Conservation (phyloP, 371 early-diverging fungal species). For the Capniomyces stellatus region DNA sequence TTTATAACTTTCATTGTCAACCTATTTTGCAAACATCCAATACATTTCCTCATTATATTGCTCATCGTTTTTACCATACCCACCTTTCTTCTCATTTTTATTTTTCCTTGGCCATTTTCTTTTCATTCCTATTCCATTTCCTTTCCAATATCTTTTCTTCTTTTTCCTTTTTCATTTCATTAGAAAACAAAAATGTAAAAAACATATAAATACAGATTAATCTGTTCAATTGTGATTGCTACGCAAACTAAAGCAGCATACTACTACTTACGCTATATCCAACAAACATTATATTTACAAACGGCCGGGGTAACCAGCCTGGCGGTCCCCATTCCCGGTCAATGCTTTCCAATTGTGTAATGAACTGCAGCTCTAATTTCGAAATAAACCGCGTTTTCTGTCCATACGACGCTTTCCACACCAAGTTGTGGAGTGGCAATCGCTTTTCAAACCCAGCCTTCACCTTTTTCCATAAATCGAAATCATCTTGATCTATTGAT, state of each 20-base stretch:
- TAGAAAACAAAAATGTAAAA: no score
- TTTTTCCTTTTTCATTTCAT: no score
- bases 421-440: conserved; percentile 64
- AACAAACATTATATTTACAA: conserved; percentile 65
- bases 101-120: no score
- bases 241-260: no score
- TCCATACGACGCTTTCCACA: conserved; percentile 62
- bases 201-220: no score
- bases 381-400: conserved; percentile 32
- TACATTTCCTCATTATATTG: background rate
- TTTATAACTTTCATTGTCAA: conserved; percentile 75
- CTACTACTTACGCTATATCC: conserved; percentile 57
- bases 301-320: conserved; percentile 29
- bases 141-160: no score
- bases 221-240: no score
- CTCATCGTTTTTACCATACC: no score
- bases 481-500: conserved; percentile 47
- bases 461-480: conserved; percentile 54
- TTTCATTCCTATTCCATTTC: no score
- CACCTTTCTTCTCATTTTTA: no score
- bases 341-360: conserved; percentile 29
- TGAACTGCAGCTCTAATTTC: conserved; percentile 19
- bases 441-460: conserved; percentile 45
- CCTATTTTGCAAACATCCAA: background rate
- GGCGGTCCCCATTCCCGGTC: conserved; percentile 31